Base-by-base conservation (phyloP, 192 early-diverging fungal species). In the Chytriomyces confervae region DNA sequence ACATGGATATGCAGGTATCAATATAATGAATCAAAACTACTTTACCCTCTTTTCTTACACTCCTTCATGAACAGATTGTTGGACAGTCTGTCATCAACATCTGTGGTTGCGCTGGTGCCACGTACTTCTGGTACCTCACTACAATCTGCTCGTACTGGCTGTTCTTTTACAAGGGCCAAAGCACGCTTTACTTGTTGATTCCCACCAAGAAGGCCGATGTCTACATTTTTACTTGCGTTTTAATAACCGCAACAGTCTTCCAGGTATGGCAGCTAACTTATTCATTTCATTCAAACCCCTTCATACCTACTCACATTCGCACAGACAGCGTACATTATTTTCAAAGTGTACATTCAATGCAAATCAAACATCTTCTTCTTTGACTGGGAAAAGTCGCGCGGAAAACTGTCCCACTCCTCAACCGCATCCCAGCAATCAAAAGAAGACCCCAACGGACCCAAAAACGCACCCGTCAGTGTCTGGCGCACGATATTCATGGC, bases 371-470 rank as follows among this genome's bases (percentile, higher is more conserved):
- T 90, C 13, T 90, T 90, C 61, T 86, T 90, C 64, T 82, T 88
- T 24, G 89, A 90, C 65, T 90, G 89, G 89, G 89, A 90, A 76
- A 83, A 86, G 48, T 75, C 85, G 5, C 77, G 79, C 44, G 86
- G 87, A 7, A 73, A 83, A 27, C 27, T 76, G 29, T 16, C 45
- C 43, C 57, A 61, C 48, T 88, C 7, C 43, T 62, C 23, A 57
- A 44, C 64, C 62, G 47, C 64, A 16, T 1, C 62, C 29, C 23
- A 50, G 11, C 45, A 63, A 23, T 23, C 20, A 24, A 76, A 77
- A 47, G 60, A 60, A 50, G 36, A 36, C 36, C 36, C 36, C 36
- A 36, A 36, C 36, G 36, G 36, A 36, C 51, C 43, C 62, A 78
- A 16, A 23, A 57, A 49, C 9, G 82, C 83, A 29, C 84, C 87